Conservation (phyloP, 805 yeast species). For the Maudiozyma serrabonitensis region DNA sequence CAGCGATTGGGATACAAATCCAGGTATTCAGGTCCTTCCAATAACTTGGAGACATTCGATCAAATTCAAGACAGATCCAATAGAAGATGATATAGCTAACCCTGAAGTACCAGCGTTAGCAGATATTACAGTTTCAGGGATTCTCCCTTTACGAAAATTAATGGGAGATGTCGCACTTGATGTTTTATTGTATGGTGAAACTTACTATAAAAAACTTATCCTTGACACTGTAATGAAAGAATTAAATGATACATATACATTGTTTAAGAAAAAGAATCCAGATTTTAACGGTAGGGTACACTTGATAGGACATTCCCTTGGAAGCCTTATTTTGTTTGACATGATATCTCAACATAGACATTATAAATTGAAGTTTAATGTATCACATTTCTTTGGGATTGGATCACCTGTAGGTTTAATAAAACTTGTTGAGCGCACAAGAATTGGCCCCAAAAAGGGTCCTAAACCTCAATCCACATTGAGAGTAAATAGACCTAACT, state of each 20-base stretch:
- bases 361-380: slow-evolving; percentile 50
- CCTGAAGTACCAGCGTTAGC: slow-evolving; percentile 49
- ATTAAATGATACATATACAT: slow-evolving; percentile 50
- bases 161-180: slow-evolving; percentile 85
- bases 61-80: slow-evolving; percentile 41
- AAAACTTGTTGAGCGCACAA: slow-evolving; percentile 57
- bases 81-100: slow-evolving; percentile 32
- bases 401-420: slow-evolving; percentile 92
- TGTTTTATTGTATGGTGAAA: slow-evolving; percentile 70
- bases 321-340: slow-evolving; percentile 78
- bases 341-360: slow-evolving; percentile 44
- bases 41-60: slow-evolving; percentile 83
- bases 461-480: slow-evolving; percentile 17
- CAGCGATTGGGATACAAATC: slow-evolving; percentile 38
- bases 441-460: slow-evolving; percentile 30
- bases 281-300: slow-evolving; percentile 72
- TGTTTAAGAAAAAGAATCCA: slow-evolving; percentile 57
- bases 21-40: slow-evolving; percentile 75
- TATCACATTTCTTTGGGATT: slow-evolving; percentile 64
- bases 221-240: slow-evolving; percentile 50
- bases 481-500: slow-evolving; percentile 36
- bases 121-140: slow-evolving; percentile 69
- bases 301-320: slow-evolving; percentile 83
- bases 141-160: slow-evolving; percentile 63
- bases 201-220: slow-evolving; percentile 52